phyloP scores from a whole-genome alignment of 2,329 filamentous ascomycete genomes.

The Capronia epimyces region DNA sequence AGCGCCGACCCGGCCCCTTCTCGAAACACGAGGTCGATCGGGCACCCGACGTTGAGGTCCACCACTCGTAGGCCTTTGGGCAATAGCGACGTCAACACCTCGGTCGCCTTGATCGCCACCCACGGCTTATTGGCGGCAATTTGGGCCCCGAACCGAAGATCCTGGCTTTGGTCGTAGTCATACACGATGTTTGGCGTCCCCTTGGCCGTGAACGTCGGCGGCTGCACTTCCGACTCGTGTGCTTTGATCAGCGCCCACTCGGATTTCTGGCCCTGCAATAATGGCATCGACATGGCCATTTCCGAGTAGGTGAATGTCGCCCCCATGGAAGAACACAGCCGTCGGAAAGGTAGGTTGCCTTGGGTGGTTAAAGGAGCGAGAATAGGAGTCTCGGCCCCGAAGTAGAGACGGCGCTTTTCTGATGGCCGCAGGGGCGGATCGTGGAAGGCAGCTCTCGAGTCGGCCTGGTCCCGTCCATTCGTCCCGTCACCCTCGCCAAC shows the following conservation, averaged over 20 bases:
- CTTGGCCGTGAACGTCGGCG: constrained; percentile 60
- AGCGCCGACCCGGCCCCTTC: constrained; percentile 84
- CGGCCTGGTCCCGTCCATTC: constrained; percentile 50
- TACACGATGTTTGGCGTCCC: constrained; percentile 53
- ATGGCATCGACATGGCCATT: constrained; percentile 88
- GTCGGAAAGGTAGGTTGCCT: constrained; percentile 89
- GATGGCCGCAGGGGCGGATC: constrained; percentile 84
- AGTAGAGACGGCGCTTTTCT: constrained; percentile 90
- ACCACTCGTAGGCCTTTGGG: constrained; percentile 76
- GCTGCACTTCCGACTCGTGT: constrained; percentile 71
- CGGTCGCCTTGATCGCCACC: constrained; percentile 81
- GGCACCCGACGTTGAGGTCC: constrained; percentile 94
- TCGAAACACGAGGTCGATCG: constrained; percentile 88
- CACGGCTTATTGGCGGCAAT: constrained; percentile 90
- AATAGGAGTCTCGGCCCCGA: constrained; percentile 85
- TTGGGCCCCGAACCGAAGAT: constrained; percentile 85
- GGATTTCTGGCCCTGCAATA: constrained; percentile 81
- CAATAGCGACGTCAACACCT: constrained; percentile 68
- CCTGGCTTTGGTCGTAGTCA: constrained; percentile 74
- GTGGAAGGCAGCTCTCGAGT: constrained; percentile 72
- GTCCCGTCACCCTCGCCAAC: constrained; percentile 39
- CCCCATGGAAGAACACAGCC: constrained; percentile 81
- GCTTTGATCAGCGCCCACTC: constrained; percentile 96
- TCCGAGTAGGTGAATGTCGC: constrained; percentile 95
- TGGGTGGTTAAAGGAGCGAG: constrained; percentile 95